Evolutionary conservation across 805 yeast species (phyloP), one percentile per base, ranked within the genome.

Genomic region (Debaryomyces tyrocola): DNA sequence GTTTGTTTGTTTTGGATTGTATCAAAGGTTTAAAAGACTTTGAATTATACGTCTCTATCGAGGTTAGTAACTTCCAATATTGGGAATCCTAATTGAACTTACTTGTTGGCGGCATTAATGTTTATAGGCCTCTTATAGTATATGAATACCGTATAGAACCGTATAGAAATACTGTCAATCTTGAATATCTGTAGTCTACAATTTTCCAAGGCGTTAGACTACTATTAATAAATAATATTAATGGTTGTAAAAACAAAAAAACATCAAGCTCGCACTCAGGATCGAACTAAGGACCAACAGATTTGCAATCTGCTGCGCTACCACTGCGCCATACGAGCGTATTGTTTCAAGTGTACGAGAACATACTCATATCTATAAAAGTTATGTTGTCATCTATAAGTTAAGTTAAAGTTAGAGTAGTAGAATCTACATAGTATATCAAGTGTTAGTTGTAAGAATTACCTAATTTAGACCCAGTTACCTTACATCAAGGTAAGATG

Each of bases 231-330:
- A 24, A 40, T 17, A 4, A 17, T 17, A 17, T 17, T 17, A 2
- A 2, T 12, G 27, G 35, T 15, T 14, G 24, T 24, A 33, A 44
- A 20, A 28, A n/a, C n/a, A n/a, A 28, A 18, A n/a, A 67, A 74
- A 74, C 67, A 68, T 59, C 43, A 51, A 85, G 94, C 90, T 84
- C 81, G 85, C 84, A 79, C 90, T 85, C 95, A 85, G 96, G 83
- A 67, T 88, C 84, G 96, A 88, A 88, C 96, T 85, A 82, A 85
- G 90, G 94, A 88, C 96, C 95, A 86, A 84, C 87, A 86, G 96
- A 88, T 87, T 87, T 88, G 96, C 95, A 88, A 88, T 88, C 96
- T 85, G 89, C 90, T 86, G 94, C 95, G 91, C 92, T 87, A 87
- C 96, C 94, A 84, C 94, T 87, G 91, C 90, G 95, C 95, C 90